phyloP scores from a whole-genome alignment of 768 basidiomycete species.

The Filobasidium wieringae region DNA sequence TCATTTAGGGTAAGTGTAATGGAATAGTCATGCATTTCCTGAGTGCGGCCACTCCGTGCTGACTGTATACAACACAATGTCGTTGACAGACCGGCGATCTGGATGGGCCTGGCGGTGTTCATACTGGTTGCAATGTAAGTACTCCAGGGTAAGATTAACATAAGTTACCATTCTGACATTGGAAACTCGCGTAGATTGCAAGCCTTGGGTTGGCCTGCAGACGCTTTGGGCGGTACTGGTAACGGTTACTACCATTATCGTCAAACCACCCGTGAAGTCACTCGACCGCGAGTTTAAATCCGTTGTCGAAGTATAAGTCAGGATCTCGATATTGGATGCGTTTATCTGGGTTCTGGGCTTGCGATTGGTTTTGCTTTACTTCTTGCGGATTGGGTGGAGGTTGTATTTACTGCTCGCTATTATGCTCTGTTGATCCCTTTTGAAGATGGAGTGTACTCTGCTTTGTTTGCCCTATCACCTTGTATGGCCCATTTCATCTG shows the following conservation, averaged over 20 bases:
- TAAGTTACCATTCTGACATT: not conserved
- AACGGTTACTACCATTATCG: slow-evolving; percentile 38
- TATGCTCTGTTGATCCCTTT: no score
- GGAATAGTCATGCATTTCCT: not conserved
- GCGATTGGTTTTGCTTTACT: no score
- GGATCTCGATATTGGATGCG: no score
- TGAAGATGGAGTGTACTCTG: no score
- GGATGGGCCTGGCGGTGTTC: slow-evolving; percentile 34
- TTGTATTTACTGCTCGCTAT: no score
- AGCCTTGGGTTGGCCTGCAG: slow-evolving; percentile 29
- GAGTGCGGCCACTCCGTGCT: not conserved
- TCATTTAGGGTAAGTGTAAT: slow-evolving; percentile 27
- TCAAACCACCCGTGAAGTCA: slow-evolving; percentile 35
- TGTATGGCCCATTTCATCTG: slow-evolving; percentile 6
- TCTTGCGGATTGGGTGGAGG: no score
- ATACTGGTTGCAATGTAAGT: slow-evolving; percentile 31
- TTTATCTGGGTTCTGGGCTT: no score
- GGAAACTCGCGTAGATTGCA: slow-evolving; percentile 19
- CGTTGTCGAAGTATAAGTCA: no score
- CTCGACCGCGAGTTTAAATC: slow-evolving; percentile 3
- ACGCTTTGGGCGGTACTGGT: slow-evolving; percentile 23
- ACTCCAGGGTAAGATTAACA: not conserved
- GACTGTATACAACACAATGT: not conserved
- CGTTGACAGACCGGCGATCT: slow-evolving; percentile 20
- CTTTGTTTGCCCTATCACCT: no score